Evolutionary conservation across 1,139 yeast species (phyloP).

Genomic region (Candida sp.): DNA sequence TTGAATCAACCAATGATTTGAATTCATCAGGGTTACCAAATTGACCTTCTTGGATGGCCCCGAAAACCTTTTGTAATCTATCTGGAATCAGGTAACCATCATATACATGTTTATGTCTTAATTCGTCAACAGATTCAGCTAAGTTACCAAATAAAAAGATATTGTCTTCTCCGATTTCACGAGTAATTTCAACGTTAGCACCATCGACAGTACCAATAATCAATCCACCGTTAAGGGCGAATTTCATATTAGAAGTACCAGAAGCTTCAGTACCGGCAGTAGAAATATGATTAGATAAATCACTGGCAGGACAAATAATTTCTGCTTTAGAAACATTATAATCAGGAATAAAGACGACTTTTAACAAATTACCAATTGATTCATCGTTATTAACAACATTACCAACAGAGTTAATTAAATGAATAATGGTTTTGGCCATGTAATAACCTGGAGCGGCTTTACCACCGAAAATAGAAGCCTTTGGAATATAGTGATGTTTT

Average conservation of each 20-base stretch:
- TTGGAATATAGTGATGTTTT: conserved; percentile 59
- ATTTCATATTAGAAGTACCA: conserved; percentile 96
- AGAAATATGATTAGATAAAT: conserved; percentile 91
- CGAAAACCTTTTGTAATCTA: conserved; percentile 58
- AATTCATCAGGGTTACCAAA: conserved; percentile 76
- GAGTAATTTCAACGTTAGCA: conserved; percentile 92
- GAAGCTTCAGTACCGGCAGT: conserved; percentile 98
- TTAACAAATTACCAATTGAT: conserved; percentile 71
- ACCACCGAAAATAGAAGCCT: conserved; percentile 86
- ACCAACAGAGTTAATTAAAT: conserved; percentile 78
- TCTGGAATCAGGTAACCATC: conserved; percentile 56
- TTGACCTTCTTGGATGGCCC: conserved; percentile 61
- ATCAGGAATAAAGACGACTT: conserved; percentile 87
- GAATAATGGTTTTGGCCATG: conserved; percentile 90
- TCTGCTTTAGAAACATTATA: conserved; percentile 95
- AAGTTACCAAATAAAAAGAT: conserved; percentile 89
- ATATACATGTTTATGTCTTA: conserved; percentile 72
- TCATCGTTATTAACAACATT: conserved; percentile 76
- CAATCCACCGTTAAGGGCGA: conserved; percentile 90
- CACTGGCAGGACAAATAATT: conserved; percentile 86
- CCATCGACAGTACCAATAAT: conserved; percentile 97
- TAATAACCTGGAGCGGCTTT: conserved; percentile 97
- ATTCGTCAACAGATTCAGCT: conserved; percentile 84
- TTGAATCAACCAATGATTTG: conserved; percentile 63
- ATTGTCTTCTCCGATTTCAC: conserved; percentile 92